Evolutionary conservation across 2,329 filamentous ascomycete genomes (phyloP).

Genomic region (Fusarium pininemorale): DNA sequence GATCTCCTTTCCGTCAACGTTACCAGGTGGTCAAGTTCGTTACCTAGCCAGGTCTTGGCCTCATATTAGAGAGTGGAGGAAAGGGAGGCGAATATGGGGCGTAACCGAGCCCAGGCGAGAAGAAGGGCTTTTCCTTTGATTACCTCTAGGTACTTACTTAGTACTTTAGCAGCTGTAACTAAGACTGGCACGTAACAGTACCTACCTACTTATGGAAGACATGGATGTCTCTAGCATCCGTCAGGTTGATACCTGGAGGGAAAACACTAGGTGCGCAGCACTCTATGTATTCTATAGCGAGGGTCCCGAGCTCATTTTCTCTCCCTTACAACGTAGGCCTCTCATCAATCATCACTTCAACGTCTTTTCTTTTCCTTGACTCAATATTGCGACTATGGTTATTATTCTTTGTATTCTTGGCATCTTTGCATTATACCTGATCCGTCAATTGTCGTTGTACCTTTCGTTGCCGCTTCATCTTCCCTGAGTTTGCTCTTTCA

Average conservation of each 20-base stretch:
- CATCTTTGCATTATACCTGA: conserved; percentile 27
- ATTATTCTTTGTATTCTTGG: conserved; percentile 33
- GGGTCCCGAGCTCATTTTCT: conserved; percentile 26
- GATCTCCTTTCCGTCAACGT: conserved; percentile 15
- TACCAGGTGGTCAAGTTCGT: background rate
- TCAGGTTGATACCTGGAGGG: background rate
- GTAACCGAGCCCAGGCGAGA: conserved; percentile 5
- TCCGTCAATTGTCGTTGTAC: conserved; percentile 30
- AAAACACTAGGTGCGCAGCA: background rate
- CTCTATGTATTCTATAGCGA: background rate
- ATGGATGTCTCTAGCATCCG: background rate
- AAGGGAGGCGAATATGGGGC: conserved; percentile 25
- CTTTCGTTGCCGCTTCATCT: conserved; percentile 26
- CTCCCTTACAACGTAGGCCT: conserved; percentile 24
- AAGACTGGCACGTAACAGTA: background rate
- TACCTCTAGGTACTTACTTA: background rate
- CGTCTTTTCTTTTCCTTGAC: background rate
- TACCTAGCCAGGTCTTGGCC: conserved; percentile 20
- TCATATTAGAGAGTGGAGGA: conserved; percentile 4
- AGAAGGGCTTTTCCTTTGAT: conserved; percentile 3
- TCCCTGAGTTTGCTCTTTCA: conserved; percentile 10
- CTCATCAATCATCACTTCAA: background rate
- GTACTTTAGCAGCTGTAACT: background rate
- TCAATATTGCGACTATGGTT: conserved; percentile 29
- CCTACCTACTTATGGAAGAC: background rate